A percentile compares a stretch with the other conserved stretches of the same genome.
phyloP scores from a whole-genome alignment of 345 rosid genomes.

The Eucalyptus grandis region DNA sequence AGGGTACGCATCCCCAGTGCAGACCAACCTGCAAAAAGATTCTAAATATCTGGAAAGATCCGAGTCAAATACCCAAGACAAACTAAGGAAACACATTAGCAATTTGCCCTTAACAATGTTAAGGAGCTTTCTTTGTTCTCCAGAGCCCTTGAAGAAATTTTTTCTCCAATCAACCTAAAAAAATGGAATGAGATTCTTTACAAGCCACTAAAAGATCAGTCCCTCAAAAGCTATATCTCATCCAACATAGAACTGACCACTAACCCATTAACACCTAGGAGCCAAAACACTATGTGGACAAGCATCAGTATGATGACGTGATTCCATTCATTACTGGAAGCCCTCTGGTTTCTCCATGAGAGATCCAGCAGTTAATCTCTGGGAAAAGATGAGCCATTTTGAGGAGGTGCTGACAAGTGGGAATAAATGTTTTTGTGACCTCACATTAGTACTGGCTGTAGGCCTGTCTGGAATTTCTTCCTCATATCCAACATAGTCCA shows the following conservation, averaged over 20 bases:
- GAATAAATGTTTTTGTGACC: not conserved
- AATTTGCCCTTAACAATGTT: not conserved
- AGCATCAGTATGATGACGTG: not conserved
- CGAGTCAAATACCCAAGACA: not conserved
- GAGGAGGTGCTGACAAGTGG: not conserved
- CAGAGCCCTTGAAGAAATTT: not conserved
- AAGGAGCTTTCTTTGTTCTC: not conserved
- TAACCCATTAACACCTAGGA: not conserved
- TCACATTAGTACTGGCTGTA: not conserved
- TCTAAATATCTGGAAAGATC: not conserved
- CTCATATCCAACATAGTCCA: not conserved
- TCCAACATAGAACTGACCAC: not conserved
- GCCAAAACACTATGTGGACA: not conserved
- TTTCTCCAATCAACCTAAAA: not conserved
- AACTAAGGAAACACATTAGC: not conserved
- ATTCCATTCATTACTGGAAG: not conserved
- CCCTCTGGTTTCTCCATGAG: not conserved
- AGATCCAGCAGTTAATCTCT: not conserved
- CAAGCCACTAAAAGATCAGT: not conserved
- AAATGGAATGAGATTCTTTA: not conserved
- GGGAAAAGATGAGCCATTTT: not conserved
- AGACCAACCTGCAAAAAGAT: not conserved
- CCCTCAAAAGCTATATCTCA: not conserved
- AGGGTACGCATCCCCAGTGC: not conserved
- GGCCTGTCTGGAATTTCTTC: not conserved